A percentile compares a stretch with the other conserved stretches of the same genome.
phyloP scores from a whole-genome alignment of 352 stramenopile species.

The Phytophthora rubi region DNA sequence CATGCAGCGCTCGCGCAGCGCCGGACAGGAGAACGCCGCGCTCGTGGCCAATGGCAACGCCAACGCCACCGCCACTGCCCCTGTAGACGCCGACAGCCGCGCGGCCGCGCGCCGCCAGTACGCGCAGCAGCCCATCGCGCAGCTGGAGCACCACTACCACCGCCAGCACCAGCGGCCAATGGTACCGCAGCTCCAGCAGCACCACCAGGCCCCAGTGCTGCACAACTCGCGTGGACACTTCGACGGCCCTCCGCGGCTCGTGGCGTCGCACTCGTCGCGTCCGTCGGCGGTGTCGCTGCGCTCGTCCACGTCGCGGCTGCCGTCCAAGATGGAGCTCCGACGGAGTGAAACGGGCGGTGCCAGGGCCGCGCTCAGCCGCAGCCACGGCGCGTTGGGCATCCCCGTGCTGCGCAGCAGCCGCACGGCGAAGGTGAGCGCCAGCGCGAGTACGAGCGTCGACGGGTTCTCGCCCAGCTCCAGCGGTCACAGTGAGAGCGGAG shows the following conservation, averaged over 20 bases:
- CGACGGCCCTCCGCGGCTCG: constrained; percentile 25
- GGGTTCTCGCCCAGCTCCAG: constrained; percentile 28
- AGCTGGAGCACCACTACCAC: constrained; percentile 45
- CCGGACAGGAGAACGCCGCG: constrained; percentile 26
- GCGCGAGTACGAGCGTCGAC: constrained; percentile 2
- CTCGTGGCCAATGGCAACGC: constrained; percentile 6
- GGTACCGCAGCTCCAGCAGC: constrained; percentile 19
- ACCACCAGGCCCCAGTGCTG: constrained; percentile 22
- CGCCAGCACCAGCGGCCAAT: constrained; percentile 28
- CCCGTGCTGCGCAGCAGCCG: constrained; percentile 59
- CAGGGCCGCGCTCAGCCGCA: constrained; percentile 23
- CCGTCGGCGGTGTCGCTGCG: constrained; percentile 14
- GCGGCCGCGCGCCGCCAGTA: constrained; percentile 32
- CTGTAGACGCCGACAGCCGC: constrained; percentile 21
- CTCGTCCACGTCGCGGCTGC: constrained; percentile 27
- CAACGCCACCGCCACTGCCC: neutral
- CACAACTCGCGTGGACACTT: constrained; percentile 18
- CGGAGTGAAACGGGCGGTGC: constrained; percentile 14
- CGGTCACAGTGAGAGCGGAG: constrained; percentile 15
- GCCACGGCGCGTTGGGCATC: constrained; percentile 35
- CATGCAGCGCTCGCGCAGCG: constrained; percentile 27
- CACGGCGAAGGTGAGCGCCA: constrained; percentile 32
- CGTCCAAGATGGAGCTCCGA: constrained; percentile 31
- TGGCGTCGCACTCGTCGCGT: constrained; percentile 14
- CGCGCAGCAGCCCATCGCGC: constrained; percentile 40